Evolutionary conservation across 2,329 filamentous ascomycete species (phyloP).

Genomic region (Fusarium torreyae): DNA sequence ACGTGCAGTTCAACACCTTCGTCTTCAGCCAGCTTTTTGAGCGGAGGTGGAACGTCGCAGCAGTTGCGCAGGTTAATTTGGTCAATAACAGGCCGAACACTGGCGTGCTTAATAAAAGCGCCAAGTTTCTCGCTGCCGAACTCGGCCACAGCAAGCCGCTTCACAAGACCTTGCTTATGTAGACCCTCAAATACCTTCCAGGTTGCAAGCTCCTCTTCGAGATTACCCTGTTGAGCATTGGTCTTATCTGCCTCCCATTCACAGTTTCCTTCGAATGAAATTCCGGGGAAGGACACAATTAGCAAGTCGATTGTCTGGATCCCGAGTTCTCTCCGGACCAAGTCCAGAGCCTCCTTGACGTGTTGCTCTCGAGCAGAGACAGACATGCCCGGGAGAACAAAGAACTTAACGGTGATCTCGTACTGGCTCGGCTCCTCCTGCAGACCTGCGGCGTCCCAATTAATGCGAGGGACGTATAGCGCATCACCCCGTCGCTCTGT

Average conservation of each 20-base stretch:
- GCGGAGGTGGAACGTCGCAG: conserved; percentile 92
- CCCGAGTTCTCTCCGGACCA: conserved; percentile 86
- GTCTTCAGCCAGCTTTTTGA: conserved; percentile 87
- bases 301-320: conserved; percentile 85
- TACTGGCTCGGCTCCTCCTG: conserved; percentile 88
- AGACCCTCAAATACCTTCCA: conserved; percentile 83
- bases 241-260: conserved; percentile 80
- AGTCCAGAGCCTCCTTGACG: conserved; percentile 81
- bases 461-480: conserved; percentile 84
- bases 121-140: conserved; percentile 88
- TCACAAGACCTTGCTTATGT: conserved; percentile 78
- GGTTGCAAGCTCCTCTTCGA: conserved; percentile 77
- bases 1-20: conserved; percentile 89
- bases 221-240: conserved; percentile 73
- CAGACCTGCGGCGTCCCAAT: conserved; percentile 79
- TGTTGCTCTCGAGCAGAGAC: conserved; percentile 76
- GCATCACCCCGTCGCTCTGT: conserved; percentile 73
- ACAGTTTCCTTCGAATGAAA: conserved; percentile 94
- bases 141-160: conserved; percentile 87
- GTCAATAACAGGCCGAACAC: conserved; percentile 84
- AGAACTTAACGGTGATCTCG: conserved; percentile 95
- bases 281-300: conserved; percentile 92
- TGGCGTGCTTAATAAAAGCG: conserved; percentile 80
- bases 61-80: conserved; percentile 98
- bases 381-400: conserved; percentile 84